phyloP scores from a whole-genome alignment of 768 basidiomycete species.

The Mycena albidolilacea region DNA sequence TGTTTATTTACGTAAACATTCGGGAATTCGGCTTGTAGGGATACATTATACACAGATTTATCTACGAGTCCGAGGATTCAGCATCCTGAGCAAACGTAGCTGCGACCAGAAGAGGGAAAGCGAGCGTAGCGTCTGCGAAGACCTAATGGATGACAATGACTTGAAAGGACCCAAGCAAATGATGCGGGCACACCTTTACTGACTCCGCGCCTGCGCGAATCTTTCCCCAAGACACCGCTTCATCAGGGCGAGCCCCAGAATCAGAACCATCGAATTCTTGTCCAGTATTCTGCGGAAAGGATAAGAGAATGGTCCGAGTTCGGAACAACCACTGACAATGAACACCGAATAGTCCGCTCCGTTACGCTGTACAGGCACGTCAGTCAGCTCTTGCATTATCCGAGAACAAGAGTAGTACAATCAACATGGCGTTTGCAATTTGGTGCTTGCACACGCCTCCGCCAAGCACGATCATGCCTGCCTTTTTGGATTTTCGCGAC shows the following conservation, averaged over 20 bases:
- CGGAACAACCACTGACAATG: conserved; percentile 69
- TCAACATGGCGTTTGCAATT: conserved; percentile 99
- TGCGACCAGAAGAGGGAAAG: conserved; percentile 95
- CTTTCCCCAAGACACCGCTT: conserved; percentile 99
- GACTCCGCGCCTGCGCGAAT: conserved; percentile 89
- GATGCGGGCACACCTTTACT: conserved; percentile 71
- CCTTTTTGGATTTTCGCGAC: conserved; percentile 88
- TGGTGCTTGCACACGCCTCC: conserved; percentile 99
- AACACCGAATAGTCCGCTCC: conserved; percentile 98
- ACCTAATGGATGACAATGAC: conserved; percentile 58
- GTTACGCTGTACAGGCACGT: conserved; percentile 76
- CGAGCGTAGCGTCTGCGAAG: conserved; percentile 96
- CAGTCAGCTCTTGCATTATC: conserved; percentile 22
- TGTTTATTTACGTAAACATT: too few relatives aligned
- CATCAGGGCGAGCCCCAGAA: conserved; percentile 96
- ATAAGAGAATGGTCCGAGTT: conserved; percentile 8
- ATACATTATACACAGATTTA: neutral
- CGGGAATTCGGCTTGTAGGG: too few relatives aligned
- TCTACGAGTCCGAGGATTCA: conserved; percentile 19
- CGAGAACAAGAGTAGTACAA: conserved; percentile 65
- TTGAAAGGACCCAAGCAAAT: conserved; percentile 34
- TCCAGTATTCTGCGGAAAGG: conserved; percentile 85
- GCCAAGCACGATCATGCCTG: conserved; percentile 98
- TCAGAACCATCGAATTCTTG: conserved; percentile 99
- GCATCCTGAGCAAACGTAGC: conserved; percentile 86